phyloP scores from a whole-genome alignment of 345 rosid genomes.

The Excoecaria agallocha region DNA sequence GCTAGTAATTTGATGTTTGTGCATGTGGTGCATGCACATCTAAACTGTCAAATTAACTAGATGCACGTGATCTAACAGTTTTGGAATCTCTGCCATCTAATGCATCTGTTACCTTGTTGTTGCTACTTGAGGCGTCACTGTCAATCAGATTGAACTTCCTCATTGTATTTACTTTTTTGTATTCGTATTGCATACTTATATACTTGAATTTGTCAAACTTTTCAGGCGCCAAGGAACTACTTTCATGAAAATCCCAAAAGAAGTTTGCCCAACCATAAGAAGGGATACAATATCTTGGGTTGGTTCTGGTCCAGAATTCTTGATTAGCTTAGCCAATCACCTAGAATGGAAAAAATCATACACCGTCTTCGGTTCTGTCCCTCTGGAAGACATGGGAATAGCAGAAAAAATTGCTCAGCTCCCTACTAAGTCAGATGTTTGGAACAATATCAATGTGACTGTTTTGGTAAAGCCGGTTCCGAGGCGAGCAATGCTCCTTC shows the following conservation, averaged over 20 bases:
- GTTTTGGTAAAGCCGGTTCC: conserved; percentile 70
- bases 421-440: conserved; percentile 70
- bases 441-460: no score
- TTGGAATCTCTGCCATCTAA: neutral
- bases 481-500: no score
- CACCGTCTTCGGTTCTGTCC: conserved; percentile 74
- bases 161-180: neutral
- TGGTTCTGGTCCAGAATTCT: conserved; percentile 88
- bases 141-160: neutral
- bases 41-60: no score
- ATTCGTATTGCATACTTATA: neutral
- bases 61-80: no score
- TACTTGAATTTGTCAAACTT: conserved; percentile 6
- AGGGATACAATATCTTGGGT: conserved; percentile 93
- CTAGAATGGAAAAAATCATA: conserved; percentile 72
- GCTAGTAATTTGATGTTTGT: no score
- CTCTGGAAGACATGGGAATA: conserved; percentile 74
- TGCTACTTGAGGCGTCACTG: neutral
- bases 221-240: conserved; percentile 70
- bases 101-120: no score
- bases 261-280: no score
- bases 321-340: conserved; percentile 81
- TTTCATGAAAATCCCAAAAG: conserved; percentile 55
- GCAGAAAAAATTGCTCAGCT: conserved; percentile 66
- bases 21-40: no score